Evolutionary conservation across 768 basidiomycete species (phyloP), one percentile per base, ranked within the genome.

Genomic region (Rubroboletus pulcherrimus): DNA sequence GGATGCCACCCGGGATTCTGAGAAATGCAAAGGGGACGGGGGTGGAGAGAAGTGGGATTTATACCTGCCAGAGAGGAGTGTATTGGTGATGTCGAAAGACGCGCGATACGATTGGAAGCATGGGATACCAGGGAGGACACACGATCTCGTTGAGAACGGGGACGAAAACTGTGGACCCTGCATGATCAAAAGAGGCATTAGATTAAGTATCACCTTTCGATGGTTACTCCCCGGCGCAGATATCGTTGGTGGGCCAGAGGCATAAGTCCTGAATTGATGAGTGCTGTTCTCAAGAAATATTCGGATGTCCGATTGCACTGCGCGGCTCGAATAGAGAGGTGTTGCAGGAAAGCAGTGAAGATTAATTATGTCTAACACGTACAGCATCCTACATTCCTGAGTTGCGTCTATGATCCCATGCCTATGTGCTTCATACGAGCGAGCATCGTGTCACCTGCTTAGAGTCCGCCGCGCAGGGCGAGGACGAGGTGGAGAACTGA

Each of bases 401-500:
- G 34, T 34, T 34, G 47, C 47, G 30, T 65, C 68, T 68, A 68
- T 65, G 54, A 58, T 65, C 48, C 44, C 56, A 62, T 63, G 60
- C 53, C 52, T 58, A 61, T 58, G 57, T 51, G 59, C 47, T 60
- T 54, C 62, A 42, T 59, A 56, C 49, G 49, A 50, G 56, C 50
- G 37, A 45, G 43, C 37, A 60, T 41, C 30, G 35, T 42, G 26
- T 39, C 49, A 50, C 43, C 21, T 45, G 53, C 31, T 62, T 79
- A 75, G 85, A 73, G 74, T 17, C 96, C 96, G 42, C 96, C 96
- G 73, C 96, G 92, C 41, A 98, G 83, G 7, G 96, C 93, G 45
- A 98, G 85, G 53, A 98, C 96, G 48, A 98, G 78, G 77, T 98
- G 96, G 63, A 98, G 84, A 29, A 92, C 89, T 26, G 90, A 81